phyloP scores from a whole-genome alignment of 257 asterid genomes.

The Salvia splendens region DNA sequence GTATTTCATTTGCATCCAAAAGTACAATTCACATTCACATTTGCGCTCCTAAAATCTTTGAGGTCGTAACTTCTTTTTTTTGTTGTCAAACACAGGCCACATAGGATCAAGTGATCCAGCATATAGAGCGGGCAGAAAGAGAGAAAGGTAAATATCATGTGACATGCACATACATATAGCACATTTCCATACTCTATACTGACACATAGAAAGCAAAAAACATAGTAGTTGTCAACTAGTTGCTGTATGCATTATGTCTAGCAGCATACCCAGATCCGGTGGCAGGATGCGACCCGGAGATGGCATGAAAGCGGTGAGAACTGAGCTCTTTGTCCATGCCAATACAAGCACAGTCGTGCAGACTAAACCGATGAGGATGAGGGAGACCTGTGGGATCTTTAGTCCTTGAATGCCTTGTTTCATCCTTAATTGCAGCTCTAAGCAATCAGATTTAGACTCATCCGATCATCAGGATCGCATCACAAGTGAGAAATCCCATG shows the following conservation, averaged over 20 bases:
- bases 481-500: constrained; percentile 19
- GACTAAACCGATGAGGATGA: constrained; percentile 72
- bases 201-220: constrained; percentile 5
- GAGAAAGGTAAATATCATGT: constrained; percentile 1
- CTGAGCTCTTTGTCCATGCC: constrained; percentile 69
- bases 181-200: constrained; percentile 10
- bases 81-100: constrained; percentile 26
- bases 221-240: neutral
- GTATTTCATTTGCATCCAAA: constrained; percentile 5
- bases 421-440: constrained; percentile 60
- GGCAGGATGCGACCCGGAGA: constrained; percentile 45
- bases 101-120: constrained; percentile 19
- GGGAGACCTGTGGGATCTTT: constrained; percentile 73
- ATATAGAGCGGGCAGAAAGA: neutral
- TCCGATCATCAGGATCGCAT: constrained; percentile 33
- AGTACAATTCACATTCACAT: constrained; percentile 1
- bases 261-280: constrained; percentile 62
- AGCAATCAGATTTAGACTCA: constrained; percentile 38
- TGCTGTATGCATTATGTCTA: constrained; percentile 4
- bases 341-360: constrained; percentile 66
- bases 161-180: constrained; percentile 4
- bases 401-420: constrained; percentile 79
- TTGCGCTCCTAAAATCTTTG: constrained; percentile 30
- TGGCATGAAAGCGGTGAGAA: constrained; percentile 62
- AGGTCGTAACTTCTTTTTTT: constrained; percentile 28